Conservation (phyloP, 345 rosid species). For the Laguncularia racemosa region DNA sequence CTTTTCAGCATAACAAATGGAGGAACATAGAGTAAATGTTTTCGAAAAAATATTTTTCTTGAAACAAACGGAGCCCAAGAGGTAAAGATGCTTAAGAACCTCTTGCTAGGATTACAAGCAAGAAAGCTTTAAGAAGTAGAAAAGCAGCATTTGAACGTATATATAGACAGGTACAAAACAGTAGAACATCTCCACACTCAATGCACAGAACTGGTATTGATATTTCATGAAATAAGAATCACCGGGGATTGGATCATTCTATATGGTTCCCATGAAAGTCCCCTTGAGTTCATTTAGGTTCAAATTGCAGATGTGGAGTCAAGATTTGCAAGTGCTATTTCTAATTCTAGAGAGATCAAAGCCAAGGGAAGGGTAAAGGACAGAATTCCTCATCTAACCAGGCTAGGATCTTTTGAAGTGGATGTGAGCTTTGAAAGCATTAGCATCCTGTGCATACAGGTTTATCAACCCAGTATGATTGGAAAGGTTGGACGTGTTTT, state of each 20-base stretch:
- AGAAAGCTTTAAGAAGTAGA: neutral
- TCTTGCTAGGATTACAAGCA: no score
- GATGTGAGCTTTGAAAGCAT: conserved; percentile 19
- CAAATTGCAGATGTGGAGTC: conserved; percentile 17
- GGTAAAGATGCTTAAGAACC: conserved; percentile 5
- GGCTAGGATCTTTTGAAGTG: conserved; percentile 15
- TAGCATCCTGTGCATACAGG: conserved; percentile 14
- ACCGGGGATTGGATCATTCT: conserved; percentile 16
- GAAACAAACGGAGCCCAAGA: no score
- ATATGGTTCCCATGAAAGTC: conserved; percentile 14
- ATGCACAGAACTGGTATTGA: neutral
- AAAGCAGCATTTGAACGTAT: neutral
- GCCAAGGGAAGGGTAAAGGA: conserved; percentile 20
- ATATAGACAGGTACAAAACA: no score
- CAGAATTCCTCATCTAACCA: conserved; percentile 16
- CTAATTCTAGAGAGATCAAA: conserved; percentile 14
- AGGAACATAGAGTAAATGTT: no score
- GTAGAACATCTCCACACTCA: no score
- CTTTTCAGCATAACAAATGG: no score
- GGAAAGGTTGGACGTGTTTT: conserved; percentile 21
- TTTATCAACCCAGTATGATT: conserved; percentile 22
- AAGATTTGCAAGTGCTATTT: conserved; percentile 19
- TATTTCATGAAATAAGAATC: conserved; percentile 1
- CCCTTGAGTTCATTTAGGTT: conserved; percentile 21
- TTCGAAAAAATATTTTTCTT: no score